A percentile compares a stretch with the other conserved stretches of the same genome.
Conservation (phyloP, 768 basidiomycete genomes). For the Boletellus ananiceps region DNA sequence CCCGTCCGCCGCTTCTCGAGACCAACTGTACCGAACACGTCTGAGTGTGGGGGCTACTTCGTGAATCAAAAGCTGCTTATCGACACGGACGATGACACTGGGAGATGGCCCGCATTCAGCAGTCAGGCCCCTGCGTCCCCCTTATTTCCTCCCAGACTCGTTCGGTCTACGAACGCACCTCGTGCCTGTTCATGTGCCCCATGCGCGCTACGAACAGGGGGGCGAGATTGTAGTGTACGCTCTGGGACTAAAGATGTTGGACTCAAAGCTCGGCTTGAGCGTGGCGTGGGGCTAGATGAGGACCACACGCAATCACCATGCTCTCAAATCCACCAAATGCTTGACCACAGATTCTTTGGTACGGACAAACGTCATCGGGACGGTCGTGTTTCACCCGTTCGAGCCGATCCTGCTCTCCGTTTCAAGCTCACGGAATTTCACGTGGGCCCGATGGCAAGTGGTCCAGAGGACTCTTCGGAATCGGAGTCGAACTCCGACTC, state of each 20-base stretch:
- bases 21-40: background rate
- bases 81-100: slow-evolving; percentile 65
- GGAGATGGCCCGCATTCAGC: slow-evolving; percentile 60
- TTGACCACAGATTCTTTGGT: background rate
- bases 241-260: slow-evolving; percentile 26
- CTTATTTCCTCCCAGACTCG: background rate
- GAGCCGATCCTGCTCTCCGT: slow-evolving; percentile 24
- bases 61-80: slow-evolving; percentile 82
- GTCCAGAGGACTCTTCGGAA: slow-evolving; percentile 3
- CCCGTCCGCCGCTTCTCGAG: slow-evolving; percentile 36
- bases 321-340: background rate
- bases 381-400: slow-evolving; percentile 60
- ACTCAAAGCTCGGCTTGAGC: background rate
- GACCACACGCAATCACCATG: no score
- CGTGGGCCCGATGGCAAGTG: background rate
- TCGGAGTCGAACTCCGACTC: slow-evolving; percentile 14
- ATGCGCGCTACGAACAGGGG: slow-evolving; percentile 32
- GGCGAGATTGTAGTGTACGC: slow-evolving; percentile 62
- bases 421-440: slow-evolving; percentile 77
- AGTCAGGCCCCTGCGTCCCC: slow-evolving; percentile 49
- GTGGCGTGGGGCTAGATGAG: no score
- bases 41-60: background rate
- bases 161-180: no score
- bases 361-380: slow-evolving; percentile 63
- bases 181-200: no score